These are phyloP conservation scores for Deinandra increscens DNA, from an alignment of 129 eudicot species.

Conservation along the genomic window DNA sequence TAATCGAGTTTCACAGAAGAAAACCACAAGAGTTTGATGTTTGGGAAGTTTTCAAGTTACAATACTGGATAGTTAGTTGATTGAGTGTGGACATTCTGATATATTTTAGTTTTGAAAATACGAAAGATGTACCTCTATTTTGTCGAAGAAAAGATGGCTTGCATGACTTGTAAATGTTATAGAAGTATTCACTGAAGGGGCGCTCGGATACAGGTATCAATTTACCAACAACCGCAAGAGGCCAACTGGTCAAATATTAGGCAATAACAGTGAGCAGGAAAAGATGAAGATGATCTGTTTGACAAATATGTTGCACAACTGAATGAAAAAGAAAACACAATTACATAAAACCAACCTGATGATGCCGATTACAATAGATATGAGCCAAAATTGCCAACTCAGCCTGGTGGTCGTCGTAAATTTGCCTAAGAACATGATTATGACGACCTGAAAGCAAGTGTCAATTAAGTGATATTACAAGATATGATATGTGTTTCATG, in stretches of 20 bases:
- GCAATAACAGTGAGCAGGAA: not conserved
- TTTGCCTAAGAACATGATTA: constrained; percentile 84
- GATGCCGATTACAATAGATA: constrained; percentile 60
- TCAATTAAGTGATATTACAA: constrained; percentile 10
- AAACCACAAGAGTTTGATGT: not conserved
- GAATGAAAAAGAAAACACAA: not conserved
- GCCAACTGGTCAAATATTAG: constrained; percentile 56
- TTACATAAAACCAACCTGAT: constrained; percentile 53
- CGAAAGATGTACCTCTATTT: constrained; percentile 31
- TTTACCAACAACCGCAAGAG: constrained; percentile 59
- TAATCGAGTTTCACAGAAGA: not conserved
- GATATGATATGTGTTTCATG: not conserved
- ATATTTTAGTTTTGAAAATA: too few relatives aligned
- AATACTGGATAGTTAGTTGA: not conserved
- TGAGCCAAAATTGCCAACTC: constrained; percentile 86
- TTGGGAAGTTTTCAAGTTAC: not conserved
- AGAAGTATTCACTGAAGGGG: constrained; percentile 46
- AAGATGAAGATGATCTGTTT: not conserved
- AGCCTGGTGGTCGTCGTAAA: constrained; percentile 72
- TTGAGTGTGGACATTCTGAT: too few relatives aligned
- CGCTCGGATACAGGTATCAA: constrained; percentile 56
- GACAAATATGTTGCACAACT: not conserved
- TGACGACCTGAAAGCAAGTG: constrained; percentile 48
- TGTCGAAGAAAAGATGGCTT: constrained; percentile 18
- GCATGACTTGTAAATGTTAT: constrained; percentile 17